These are phyloP conservation scores for Trichoderma oligosporum DNA, from an alignment of 2,329 filamentous ascomycete genomes.

Conservation along the genomic window DNA sequence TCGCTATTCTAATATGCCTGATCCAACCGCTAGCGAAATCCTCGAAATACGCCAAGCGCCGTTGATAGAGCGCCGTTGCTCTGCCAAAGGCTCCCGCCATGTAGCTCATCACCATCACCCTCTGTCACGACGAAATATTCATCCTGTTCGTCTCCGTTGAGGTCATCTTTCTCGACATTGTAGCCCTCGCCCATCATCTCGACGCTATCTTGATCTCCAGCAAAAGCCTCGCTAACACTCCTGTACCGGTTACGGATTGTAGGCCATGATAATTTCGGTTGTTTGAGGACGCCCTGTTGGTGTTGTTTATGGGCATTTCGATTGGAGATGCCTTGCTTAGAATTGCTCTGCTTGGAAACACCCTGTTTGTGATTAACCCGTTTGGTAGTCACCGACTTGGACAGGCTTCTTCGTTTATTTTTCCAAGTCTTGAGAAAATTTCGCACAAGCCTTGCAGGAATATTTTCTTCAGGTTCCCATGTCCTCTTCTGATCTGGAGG, in stretches of 20 bases:
- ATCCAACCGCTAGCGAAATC: neutral
- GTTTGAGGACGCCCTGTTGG: slow-evolving; percentile 17
- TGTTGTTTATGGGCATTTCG: neutral
- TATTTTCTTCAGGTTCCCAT: slow-evolving; percentile 55
- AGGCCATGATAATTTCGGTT: slow-evolving; percentile 26
- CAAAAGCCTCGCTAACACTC: slow-evolving; percentile 33
- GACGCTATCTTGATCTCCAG: slow-evolving; percentile 21
- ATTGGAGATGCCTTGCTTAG: neutral
- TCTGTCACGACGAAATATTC: slow-evolving; percentile 34
- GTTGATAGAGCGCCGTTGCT: neutral
- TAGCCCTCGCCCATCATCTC: neutral
- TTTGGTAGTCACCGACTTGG: slow-evolving; percentile 13
- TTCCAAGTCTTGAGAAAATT: slow-evolving; percentile 37
- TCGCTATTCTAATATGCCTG: neutral
- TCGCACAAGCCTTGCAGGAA: slow-evolving; percentile 40
- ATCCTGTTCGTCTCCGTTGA: slow-evolving; percentile 19
- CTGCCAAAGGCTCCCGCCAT: neutral
- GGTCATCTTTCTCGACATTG: neutral
- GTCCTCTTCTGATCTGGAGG: slow-evolving; percentile 53
- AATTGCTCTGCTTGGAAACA: neutral
- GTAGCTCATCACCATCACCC: slow-evolving; percentile 1
- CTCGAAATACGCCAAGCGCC: slow-evolving; percentile 4
- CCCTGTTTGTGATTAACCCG: too few relatives aligned
- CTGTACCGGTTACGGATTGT: slow-evolving; percentile 24
- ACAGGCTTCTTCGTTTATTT: slow-evolving; percentile 24